These are phyloP conservation scores for Tetrahymena malaccensis DNA, from an alignment of 73 alveolate species.

Conservation along the genomic window DNA sequence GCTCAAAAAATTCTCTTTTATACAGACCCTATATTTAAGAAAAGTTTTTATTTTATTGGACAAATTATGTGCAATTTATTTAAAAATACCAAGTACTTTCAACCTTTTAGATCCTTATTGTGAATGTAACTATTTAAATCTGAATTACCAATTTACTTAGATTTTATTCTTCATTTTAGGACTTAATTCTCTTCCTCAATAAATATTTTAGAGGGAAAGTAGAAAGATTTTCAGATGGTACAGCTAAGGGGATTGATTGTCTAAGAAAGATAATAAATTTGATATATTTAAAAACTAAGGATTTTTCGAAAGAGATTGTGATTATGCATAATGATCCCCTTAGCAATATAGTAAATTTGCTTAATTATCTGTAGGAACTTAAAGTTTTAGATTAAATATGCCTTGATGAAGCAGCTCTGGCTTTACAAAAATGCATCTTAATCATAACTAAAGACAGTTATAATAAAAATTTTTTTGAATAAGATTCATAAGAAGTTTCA, in stretches of 20 bases:
- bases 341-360: not conserved
- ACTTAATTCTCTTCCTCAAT: not conserved
- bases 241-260: not conserved
- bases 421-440: not conserved
- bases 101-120: not conserved
- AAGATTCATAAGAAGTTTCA: not conserved
- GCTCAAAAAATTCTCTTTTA: not conserved
- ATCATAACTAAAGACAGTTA: not conserved
- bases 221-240: not conserved
- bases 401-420: not conserved
- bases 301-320: not conserved
- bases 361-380: not conserved
- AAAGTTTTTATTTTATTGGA: not conserved
- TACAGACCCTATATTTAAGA: not conserved
- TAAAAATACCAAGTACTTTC: not conserved
- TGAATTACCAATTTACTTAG: not conserved
- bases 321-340: not conserved
- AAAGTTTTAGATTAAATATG: not conserved
- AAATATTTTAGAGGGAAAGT: not conserved
- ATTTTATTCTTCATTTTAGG: not conserved
- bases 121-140: not conserved
- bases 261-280: not conserved
- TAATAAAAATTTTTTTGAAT: not conserved
- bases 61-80: not conserved
- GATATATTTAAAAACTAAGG: not conserved